Evolutionary conservation across 257 asterid species (phyloP).

Genomic region (Primulina eburnea): DNA sequence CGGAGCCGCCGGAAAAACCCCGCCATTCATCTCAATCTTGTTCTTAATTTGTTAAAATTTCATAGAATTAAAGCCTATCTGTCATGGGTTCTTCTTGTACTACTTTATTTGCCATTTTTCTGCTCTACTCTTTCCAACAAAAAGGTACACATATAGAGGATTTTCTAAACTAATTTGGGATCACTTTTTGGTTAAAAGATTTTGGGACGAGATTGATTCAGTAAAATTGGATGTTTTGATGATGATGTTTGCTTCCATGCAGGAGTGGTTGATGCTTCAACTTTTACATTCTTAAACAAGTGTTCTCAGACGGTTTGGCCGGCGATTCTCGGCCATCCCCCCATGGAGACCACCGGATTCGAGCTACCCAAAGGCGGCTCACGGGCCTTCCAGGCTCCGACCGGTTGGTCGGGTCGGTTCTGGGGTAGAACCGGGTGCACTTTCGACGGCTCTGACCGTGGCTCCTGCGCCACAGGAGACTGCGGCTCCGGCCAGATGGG

Average conservation of each 20-base stretch:
- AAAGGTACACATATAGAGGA: neutral
- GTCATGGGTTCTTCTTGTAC: neutral
- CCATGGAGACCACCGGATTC: conserved; percentile 9
- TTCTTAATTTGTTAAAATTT: no score
- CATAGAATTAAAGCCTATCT: no score
- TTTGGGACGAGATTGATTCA: neutral
- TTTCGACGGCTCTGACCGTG: conserved; percentile 34
- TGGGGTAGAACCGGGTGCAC: conserved; percentile 44
- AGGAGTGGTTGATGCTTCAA: conserved; percentile 3
- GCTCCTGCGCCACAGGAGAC: conserved; percentile 37
- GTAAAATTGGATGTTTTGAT: no score
- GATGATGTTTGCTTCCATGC: neutral
- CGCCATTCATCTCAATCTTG: no score
- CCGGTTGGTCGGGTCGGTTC: conserved; percentile 50
- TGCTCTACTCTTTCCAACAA: neutral
- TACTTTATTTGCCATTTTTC: neutral
- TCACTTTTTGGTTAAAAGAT: neutral
- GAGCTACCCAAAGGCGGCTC: neutral
- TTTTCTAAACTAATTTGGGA: neutral
- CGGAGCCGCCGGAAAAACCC: neutral
- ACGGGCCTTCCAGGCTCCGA: conserved; percentile 33
- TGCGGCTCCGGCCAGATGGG: conserved; percentile 44
- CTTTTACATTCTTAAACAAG: conserved; percentile 39
- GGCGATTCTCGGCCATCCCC: conserved; percentile 38
- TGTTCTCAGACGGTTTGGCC: conserved; percentile 47